Percentiles rank a stretch among this genome's conserved stretches.
These are phyloP conservation scores for Ustilago trichophora DNA, from an alignment of 1,284 basidiomycete genomes.

Conservation along the genomic window DNA sequence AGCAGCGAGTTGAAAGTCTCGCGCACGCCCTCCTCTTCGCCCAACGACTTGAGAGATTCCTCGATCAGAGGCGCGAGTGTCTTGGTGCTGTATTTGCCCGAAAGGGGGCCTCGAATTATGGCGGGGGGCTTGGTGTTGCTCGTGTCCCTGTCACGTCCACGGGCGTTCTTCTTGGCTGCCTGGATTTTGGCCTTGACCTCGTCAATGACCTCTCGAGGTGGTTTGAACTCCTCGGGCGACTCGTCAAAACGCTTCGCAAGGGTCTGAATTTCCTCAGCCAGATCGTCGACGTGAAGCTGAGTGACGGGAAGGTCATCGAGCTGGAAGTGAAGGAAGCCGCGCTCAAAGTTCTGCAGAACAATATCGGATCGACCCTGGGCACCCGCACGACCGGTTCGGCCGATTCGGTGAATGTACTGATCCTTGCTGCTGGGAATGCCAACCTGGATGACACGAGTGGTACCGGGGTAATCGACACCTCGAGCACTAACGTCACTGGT, in stretches of 20 bases:
- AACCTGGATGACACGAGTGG: slow-evolving; percentile 92
- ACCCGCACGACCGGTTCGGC: slow-evolving; percentile 84
- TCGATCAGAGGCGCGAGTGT: slow-evolving; percentile 15
- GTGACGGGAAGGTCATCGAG: slow-evolving; percentile 79
- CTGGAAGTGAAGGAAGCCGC: slow-evolving; percentile 75
- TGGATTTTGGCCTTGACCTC: slow-evolving; percentile 12
- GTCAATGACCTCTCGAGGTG: slow-evolving; percentile 14
- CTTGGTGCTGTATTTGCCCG: slow-evolving; percentile 28
- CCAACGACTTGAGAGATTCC: slow-evolving; percentile 8
- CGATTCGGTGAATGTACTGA: slow-evolving; percentile 90
- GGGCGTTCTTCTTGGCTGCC: slow-evolving; percentile 3
- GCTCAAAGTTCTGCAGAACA: slow-evolving; percentile 84
- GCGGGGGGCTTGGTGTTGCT: slow-evolving; percentile 9
- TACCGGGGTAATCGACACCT: slow-evolving; percentile 73
- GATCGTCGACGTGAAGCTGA: slow-evolving; percentile 71
- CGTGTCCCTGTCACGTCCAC: neutral
- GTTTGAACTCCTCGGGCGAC: slow-evolving; percentile 65
- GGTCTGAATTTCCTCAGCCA: slow-evolving; percentile 71
- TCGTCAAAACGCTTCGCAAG: slow-evolving; percentile 72
- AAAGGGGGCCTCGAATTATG: slow-evolving; percentile 25
- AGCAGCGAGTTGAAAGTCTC: slow-evolving; percentile 41
- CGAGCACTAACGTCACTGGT: slow-evolving; percentile 69
- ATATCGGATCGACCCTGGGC: slow-evolving; percentile 83
- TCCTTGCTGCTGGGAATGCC: slow-evolving; percentile 79
- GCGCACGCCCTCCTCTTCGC: slow-evolving; percentile 20